Evolutionary conservation across 108 stramenopile genomes (phyloP), one percentile per base, ranked within the genome.

Genomic region (Pseudonitzschia pungens): DNA sequence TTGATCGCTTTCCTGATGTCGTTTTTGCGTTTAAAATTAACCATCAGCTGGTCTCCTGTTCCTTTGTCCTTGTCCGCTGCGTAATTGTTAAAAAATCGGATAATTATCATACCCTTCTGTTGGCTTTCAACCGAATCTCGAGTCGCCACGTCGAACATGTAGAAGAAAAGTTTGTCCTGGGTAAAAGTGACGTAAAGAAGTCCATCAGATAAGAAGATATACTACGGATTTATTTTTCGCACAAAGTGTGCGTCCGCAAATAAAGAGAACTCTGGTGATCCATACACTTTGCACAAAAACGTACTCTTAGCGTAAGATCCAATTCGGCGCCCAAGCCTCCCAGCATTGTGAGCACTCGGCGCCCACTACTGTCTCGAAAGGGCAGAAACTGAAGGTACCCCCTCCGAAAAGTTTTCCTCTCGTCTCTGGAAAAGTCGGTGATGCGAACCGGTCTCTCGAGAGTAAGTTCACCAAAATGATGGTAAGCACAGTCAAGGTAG

Each of bases 401-500:
- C 18, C 21, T 63, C 4, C 62, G 32, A 41, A 63, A 41, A 20
- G 29, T 3, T 2, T 63, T 41, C 14, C 15, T 29, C 40, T 63
- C 62, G 14, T 8, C 29, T 33, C 29, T 63, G 16, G 10, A 8
- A 14, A 63, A 41, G 28, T 63, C 62, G 3, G 29, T 40, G 10
- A 63, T 32, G 1, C 29, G 33, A 63, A 63, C 28, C 62, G 33
- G 29, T 63, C 62, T 31, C 40, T 40, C 40, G 26, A 63, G 62
- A 20, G 33, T 27, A 21, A 53, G 71, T 21, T 72, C 66, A 0
- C 82, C 82, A 65, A 77, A 83, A 0, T 75, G 58, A 32, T 79
- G 75, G 11, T 80, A 55, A 40, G 77, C 77, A 58, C 27, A 55
- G 33, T 83, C 82, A 40, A 79, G 79, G 36, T 69, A 65, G 54